Evolutionary conservation across 108 stramenopile species (phyloP).

Genomic region (Conticribra weissflogii): DNA sequence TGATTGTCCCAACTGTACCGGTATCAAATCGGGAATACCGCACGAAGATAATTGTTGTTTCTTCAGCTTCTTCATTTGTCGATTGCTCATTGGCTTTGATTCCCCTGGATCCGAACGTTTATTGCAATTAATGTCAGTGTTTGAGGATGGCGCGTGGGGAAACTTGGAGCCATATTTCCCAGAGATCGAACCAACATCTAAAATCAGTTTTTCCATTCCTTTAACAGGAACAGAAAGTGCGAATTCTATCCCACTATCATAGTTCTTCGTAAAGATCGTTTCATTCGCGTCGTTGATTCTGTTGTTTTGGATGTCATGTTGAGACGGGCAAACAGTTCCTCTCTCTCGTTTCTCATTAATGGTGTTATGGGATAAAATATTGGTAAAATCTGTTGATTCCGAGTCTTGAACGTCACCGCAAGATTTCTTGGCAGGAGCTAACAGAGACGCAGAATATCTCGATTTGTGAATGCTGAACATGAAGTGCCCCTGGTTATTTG

Average conservation of each 20-base stretch:
- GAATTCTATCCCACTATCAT: slow-evolving; percentile 43
- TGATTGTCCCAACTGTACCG: slow-evolving; percentile 13
- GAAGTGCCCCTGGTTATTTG: slow-evolving; percentile 70
- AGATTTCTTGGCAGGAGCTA: too few relatives aligned
- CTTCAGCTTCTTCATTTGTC: slow-evolving; percentile 39
- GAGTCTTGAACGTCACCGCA: neutral
- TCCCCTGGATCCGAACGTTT: neutral
- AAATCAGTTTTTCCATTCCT: slow-evolving; percentile 64
- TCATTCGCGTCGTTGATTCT: neutral
- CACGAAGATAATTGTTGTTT: slow-evolving; percentile 24
- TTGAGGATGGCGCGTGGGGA: neutral
- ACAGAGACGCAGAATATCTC: slow-evolving; percentile 55
- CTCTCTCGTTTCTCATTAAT: neutral
- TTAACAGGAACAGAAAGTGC: slow-evolving; percentile 56
- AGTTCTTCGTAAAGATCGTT: neutral
- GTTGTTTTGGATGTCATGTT: neutral
- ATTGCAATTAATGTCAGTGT: slow-evolving; percentile 1
- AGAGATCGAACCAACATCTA: slow-evolving; percentile 54
- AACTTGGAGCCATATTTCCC: slow-evolving; percentile 63
- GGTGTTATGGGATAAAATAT: neutral
- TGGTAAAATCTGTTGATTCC: neutral
- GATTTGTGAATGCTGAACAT: slow-evolving; percentile 63
- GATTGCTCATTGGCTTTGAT: slow-evolving; percentile 23
- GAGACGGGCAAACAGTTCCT: too few relatives aligned
- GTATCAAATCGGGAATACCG: slow-evolving; percentile 49